Evolutionary conservation across 2,329 filamentous ascomycete genomes (phyloP).

Genomic region (Colletotrichum tofieldiae): DNA sequence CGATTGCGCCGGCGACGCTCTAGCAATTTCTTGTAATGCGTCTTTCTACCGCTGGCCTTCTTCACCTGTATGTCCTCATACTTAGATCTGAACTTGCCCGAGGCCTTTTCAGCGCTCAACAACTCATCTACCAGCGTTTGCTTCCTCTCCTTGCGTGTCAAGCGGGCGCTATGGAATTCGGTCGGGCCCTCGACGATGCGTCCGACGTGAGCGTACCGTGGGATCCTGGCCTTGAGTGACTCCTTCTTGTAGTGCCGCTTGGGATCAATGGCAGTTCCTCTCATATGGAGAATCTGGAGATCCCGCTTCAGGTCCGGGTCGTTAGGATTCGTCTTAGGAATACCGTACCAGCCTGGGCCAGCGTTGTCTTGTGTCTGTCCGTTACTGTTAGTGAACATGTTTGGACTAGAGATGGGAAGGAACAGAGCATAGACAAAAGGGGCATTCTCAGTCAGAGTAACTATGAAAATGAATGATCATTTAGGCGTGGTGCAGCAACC

Average conservation of each 20-base stretch:
- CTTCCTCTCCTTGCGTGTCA: constrained; percentile 91
- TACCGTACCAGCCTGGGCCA: constrained; percentile 87
- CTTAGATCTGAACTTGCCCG: constrained; percentile 85
- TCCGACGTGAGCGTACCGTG: constrained; percentile 90
- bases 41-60: constrained; percentile 92
- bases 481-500: constrained; percentile 67
- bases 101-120: constrained; percentile 76
- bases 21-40: constrained; percentile 86
- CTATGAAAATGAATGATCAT: constrained; percentile 75
- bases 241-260: constrained; percentile 95
- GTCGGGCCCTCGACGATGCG: constrained; percentile 91
- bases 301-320: constrained; percentile 89
- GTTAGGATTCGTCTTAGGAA: constrained; percentile 88
- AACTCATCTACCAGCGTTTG: constrained; percentile 90
- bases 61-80: constrained; percentile 87
- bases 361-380: constrained; percentile 67
- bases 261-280: constrained; percentile 84
- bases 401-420: background rate
- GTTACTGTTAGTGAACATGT: background rate
- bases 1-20: constrained; percentile 50
- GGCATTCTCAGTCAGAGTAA: constrained; percentile 76
- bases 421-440: background rate
- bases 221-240: constrained; percentile 76
- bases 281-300: constrained; percentile 90
- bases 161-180: constrained; percentile 85